Evolutionary conservation across 2,329 filamentous ascomycete species (phyloP), one percentile per base, ranked within the genome.

Genomic region (Apiospora phragmitis): DNA sequence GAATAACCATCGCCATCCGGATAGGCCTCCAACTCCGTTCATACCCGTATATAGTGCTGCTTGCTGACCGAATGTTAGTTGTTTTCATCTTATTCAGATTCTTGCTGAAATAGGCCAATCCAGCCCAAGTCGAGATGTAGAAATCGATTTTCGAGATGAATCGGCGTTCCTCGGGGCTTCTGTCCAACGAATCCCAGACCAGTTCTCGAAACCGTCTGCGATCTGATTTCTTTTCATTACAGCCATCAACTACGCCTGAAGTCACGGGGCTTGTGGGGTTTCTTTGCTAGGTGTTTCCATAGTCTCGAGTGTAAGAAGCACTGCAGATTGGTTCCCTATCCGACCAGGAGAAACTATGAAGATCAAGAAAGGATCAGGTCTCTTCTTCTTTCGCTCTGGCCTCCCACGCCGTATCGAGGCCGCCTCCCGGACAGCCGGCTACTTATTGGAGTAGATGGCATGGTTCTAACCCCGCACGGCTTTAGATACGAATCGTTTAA

Each of bases 1-100:
- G 62, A 78, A 79, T 1, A 79, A 71, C 77, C 77, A 79, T 21
- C 76, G 68, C 76, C 76, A 78, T 4, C 77, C 76, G 3, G 75
- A 71, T 0, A 76, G 65, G 2, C 76, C 75, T 8, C 65, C 65
- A 1, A 72, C 71, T 21, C 77, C 77, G 21, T 77, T 73, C 41
- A 79, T 72, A 9, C 73, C 72, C 2, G 73, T 73, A 62, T 78
- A 77, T 1, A 74, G 68, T 16, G 76, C 76, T 14, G 76, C 73
- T 74, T 79, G 75, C 65, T 72, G 24, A 24, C 2, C 4, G 11
- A 3, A 6, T 38, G 16, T 71, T 2, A 73, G 67, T 16, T n/a
- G 29, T 5, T 8, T 1, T n/a, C 43, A n/a, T n/a, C 21, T 47
- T 21, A 35, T 70, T 69, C 12, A 65, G 26, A 11, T 68, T 70